These are phyloP conservation scores for Mucuna pruriens DNA, from an alignment of 306 rosid species.

Conservation along the genomic window DNA sequence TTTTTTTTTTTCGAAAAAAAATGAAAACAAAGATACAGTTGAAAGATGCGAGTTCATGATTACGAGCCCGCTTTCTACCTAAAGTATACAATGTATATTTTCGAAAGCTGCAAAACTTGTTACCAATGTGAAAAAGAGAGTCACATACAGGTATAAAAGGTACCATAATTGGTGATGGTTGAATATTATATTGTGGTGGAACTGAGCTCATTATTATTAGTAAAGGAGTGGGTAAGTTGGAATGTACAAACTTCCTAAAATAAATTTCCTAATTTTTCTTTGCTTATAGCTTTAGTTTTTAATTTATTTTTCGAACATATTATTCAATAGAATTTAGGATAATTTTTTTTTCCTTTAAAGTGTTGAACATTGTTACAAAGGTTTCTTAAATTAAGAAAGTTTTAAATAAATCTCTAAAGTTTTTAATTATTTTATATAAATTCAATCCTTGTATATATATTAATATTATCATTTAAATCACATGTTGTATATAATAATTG, in stretches of 20 bases:
- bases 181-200: neutral
- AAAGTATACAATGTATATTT: neutral
- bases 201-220: slow-evolving; percentile 4
- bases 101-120: slow-evolving; percentile 6
- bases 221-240: neutral
- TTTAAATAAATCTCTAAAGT: too few relatives aligned
- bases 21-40: neutral
- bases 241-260: neutral
- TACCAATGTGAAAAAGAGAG: slow-evolving; percentile 16
- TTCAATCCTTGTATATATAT: too few relatives aligned
- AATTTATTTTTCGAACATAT: neutral
- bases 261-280: neutral
- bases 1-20: neutral
- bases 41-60: neutral
- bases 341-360: too few relatives aligned
- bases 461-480: too few relatives aligned
- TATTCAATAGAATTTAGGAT: neutral
- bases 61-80: neutral
- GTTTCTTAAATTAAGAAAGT: too few relatives aligned
- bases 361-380: too few relatives aligned
- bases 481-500: too few relatives aligned
- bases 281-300: neutral
- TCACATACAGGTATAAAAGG: neutral
- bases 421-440: too few relatives aligned
- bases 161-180: slow-evolving; percentile 3